A percentile compares a stretch with the other conserved stretches of the same genome.
These are phyloP conservation scores for Pyrenopolyporus hunteri DNA, from an alignment of 495 filamentous ascomycete genomes.

Conservation along the genomic window DNA sequence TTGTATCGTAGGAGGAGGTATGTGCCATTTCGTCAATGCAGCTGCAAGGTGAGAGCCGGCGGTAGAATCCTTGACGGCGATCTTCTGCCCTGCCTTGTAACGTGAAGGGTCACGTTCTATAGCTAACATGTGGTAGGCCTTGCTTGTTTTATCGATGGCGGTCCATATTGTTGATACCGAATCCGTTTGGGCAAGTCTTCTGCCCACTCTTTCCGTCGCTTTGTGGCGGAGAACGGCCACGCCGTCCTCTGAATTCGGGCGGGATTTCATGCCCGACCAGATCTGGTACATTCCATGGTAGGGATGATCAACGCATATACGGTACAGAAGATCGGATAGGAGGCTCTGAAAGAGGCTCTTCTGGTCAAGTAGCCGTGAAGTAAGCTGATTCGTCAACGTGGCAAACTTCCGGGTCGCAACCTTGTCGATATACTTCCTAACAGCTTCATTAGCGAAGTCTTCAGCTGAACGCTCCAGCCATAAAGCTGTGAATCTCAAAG, in stretches of 20 bases:
- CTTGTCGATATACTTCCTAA: constrained; percentile 66
- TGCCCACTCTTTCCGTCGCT: constrained; percentile 71
- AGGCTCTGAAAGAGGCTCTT: constrained; percentile 72
- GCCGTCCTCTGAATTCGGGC: constrained; percentile 69
- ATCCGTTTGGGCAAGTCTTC: constrained; percentile 55
- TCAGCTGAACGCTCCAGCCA: constrained; percentile 86
- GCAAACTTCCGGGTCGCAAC: constrained; percentile 94
- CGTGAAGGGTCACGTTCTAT: constrained; percentile 61
- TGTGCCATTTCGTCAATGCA: constrained; percentile 59
- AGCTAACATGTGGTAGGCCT: constrained; percentile 75
- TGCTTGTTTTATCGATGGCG: constrained; percentile 73
- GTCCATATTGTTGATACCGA: constrained; percentile 64
- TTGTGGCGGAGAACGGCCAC: constrained; percentile 70
- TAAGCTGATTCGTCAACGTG: constrained; percentile 91
- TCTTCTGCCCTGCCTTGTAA: constrained; percentile 69
- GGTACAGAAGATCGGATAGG: constrained; percentile 71
- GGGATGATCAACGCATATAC: constrained; percentile 89
- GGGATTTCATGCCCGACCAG: constrained; percentile 75
- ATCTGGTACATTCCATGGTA: constrained; percentile 97
- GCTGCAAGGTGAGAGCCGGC: constrained; percentile 64
- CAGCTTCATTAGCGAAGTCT: constrained; percentile 75
- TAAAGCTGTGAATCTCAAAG: constrained; percentile 90
- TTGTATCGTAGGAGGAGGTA: constrained; percentile 90
- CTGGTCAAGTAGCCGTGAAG: constrained; percentile 81
- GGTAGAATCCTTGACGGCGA: constrained; percentile 63